phyloP scores from a whole-genome alignment of 345 rosid species.

The Zanthoxylum bungeanum region DNA sequence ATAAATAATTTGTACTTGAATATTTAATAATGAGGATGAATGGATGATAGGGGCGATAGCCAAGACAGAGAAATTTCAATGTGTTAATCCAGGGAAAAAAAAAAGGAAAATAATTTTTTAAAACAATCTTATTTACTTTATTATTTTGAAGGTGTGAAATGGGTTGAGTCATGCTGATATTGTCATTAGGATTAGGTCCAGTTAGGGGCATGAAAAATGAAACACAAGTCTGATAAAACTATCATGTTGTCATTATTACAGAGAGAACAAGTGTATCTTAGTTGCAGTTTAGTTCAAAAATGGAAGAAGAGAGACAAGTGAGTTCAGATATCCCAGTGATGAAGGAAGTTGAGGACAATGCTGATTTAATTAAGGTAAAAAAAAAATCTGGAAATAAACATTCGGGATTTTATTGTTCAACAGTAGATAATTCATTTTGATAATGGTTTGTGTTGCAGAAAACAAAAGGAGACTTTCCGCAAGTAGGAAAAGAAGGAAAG shows the following conservation, averaged over 20 bases:
- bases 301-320: conserved; percentile 61
- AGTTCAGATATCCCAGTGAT: conserved; percentile 52
- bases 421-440: conserved; percentile 3
- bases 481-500: conserved; percentile 43
- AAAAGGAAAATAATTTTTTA: too few relatives aligned
- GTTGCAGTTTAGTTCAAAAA: conserved; percentile 16
- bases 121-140: background rate
- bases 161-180: background rate
- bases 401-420: background rate
- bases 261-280: conserved; percentile 3
- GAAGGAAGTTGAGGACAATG: conserved; percentile 39
- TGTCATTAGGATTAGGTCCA: background rate
- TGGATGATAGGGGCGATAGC: background rate
- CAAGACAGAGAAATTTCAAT: background rate
- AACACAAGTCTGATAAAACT: conserved; percentile 7
- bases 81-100: background rate
- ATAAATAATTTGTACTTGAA: too few relatives aligned
- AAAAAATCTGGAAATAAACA: background rate
- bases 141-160: background rate
- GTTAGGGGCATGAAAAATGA: background rate
- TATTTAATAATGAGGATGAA: background rate
- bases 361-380: conserved; percentile 50
- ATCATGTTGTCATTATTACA: conserved; percentile 13
- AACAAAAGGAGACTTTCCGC: conserved; percentile 43
- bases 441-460: conserved; percentile 34